Percentiles rank a stretch among this genome's conserved stretches.
phyloP scores from a whole-genome alignment of 257 asterid species.

The Lycium barbarum region DNA sequence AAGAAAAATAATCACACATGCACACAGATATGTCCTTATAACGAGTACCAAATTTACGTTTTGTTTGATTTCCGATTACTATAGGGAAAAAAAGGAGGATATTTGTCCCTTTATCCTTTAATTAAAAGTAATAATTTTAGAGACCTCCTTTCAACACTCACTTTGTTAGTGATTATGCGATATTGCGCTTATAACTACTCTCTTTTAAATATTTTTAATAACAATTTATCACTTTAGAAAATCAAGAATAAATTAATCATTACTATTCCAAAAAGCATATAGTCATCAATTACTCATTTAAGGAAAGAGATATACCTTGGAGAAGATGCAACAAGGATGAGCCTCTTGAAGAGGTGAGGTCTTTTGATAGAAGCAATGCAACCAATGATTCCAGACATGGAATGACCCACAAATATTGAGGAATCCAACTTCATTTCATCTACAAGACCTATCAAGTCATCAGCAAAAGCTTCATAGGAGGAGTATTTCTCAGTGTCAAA shows the following conservation, averaged over 20 bases:
- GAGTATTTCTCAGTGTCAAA: slow-evolving; percentile 61
- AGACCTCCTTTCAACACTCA: no score
- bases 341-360: slow-evolving; percentile 69
- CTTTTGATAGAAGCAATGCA: slow-evolving; percentile 80
- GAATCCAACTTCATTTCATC: slow-evolving; percentile 72
- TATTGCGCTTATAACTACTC: no score
- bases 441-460: slow-evolving; percentile 61
- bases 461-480: slow-evolving; percentile 69
- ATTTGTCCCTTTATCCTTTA: no score
- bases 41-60: neutral
- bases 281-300: no score
- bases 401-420: slow-evolving; percentile 77
- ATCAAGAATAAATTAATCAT: no score
- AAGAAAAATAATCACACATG: neutral
- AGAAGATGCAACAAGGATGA: slow-evolving; percentile 69
- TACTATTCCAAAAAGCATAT: no score
- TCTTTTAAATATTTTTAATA: no score
- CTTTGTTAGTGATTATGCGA: no score
- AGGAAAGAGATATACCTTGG: slow-evolving; percentile 54
- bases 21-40: neutral
- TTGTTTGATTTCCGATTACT: neutral
- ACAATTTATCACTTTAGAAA: no score
- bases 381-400: slow-evolving; percentile 93
- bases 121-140: no score
- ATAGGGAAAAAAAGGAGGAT: neutral